Evolutionary conservation across 768 basidiomycete species (phyloP).

Genomic region (Asterophora parasitica): DNA sequence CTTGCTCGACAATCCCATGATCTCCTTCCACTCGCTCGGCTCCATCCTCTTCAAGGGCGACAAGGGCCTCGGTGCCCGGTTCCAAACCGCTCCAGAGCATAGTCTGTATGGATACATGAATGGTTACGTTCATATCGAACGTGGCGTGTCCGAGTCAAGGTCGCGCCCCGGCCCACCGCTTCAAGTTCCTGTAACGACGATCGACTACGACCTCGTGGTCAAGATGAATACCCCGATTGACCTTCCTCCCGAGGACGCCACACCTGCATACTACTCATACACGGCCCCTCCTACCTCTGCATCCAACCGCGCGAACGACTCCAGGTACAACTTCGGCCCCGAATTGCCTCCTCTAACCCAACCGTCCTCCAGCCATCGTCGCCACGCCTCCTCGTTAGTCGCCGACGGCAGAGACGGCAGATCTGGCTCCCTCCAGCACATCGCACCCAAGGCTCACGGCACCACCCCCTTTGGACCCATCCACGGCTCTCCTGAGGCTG

Average conservation of each 20-base stretch:
- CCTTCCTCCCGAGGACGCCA: not conserved
- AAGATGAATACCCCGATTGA: constrained; percentile 10
- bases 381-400: not conserved
- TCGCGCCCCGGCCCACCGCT: not conserved
- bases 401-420: not conserved
- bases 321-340: not conserved
- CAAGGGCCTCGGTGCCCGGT: not conserved
- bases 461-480: not conserved
- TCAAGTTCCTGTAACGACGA: not conserved
- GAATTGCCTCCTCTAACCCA: not conserved
- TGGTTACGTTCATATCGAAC: not conserved
- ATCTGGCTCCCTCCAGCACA: not conserved
- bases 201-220: constrained; percentile 7
- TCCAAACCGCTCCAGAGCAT: not conserved
- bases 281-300: too few species aligned
- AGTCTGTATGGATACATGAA: not conserved
- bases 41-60: constrained; percentile 3
- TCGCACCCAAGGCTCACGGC: not conserved
- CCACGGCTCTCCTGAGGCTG: not conserved
- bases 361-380: not conserved
- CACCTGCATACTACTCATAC: too few species aligned
- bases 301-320: not conserved
- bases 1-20: not conserved
- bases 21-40: constrained; percentile 1
- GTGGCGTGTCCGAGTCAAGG: not conserved